Conservation (phyloP, 2,329 filamentous ascomycete species). For the Colletotrichum australisinense region DNA sequence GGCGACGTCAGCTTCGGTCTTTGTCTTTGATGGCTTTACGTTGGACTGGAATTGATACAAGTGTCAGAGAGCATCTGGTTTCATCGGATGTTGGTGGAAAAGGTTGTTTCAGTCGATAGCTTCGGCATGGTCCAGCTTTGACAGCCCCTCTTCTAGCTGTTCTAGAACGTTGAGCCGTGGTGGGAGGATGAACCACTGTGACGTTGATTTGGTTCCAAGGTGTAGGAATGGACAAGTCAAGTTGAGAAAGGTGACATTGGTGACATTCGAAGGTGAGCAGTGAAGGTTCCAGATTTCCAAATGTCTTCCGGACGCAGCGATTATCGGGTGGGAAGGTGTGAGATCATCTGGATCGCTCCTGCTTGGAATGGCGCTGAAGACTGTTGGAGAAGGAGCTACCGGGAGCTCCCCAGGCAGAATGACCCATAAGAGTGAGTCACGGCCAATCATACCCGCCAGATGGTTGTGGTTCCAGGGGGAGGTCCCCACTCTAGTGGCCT, state of each 20-base stretch:
- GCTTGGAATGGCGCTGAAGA: constrained; percentile 4
- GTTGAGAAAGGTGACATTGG: neutral
- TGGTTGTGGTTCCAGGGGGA: neutral
- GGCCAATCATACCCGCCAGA: neutral
- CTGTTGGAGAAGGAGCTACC: constrained; percentile 13
- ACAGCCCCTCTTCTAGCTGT: neutral
- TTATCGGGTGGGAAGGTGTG: neutral
- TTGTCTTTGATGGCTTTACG: neutral
- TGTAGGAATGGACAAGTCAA: neutral
- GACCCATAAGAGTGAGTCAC: neutral
- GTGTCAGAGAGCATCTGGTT: constrained; percentile 17
- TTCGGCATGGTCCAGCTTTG: neutral
- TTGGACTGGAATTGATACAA: neutral
- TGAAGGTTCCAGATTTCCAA: neutral
- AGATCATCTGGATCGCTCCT: constrained; percentile 8
- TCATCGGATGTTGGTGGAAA: constrained; percentile 20
- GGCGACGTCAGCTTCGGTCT: neutral
- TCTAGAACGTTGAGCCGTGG: neutral
- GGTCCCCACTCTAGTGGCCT: constrained; percentile 5
- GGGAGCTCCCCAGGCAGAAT: constrained; percentile 10
- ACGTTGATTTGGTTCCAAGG: neutral
- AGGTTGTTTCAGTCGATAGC: constrained; percentile 13
- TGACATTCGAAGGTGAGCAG: neutral
- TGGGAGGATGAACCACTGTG: neutral
- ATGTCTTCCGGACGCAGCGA: constrained; percentile 2